These are phyloP conservation scores for Fusarium transvaalense DNA, from an alignment of 2,329 filamentous ascomycete species.

Conservation along the genomic window DNA sequence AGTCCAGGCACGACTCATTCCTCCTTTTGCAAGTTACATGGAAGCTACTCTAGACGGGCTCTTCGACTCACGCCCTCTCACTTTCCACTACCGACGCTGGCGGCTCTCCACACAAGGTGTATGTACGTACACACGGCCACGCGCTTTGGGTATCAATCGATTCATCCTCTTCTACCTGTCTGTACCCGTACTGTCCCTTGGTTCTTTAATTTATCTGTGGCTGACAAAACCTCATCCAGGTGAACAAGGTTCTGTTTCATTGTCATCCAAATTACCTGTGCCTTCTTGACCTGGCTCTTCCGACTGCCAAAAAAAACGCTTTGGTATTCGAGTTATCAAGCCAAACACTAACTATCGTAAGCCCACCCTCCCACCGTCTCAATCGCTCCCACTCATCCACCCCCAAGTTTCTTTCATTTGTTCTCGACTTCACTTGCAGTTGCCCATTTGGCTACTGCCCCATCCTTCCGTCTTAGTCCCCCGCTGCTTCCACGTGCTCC, in stretches of 20 bases:
- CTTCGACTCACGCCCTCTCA: slow-evolving; percentile 15
- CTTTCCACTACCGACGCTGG: slow-evolving; percentile 36
- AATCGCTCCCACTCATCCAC: slow-evolving; percentile 31
- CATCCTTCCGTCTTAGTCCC: slow-evolving; percentile 30
- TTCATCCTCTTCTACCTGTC: slow-evolving; percentile 13
- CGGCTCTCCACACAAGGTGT: slow-evolving; percentile 28
- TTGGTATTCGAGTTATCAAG: slow-evolving; percentile 21
- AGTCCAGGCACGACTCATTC: slow-evolving; percentile 32
- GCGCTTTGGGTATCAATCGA: slow-evolving; percentile 26
- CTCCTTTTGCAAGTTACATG: slow-evolving; percentile 31
- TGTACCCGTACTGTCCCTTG: slow-evolving; percentile 4
- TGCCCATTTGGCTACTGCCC: slow-evolving; percentile 24
- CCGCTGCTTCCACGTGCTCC: slow-evolving; percentile 44
- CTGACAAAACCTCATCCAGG: slow-evolving; percentile 18
- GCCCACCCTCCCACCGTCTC: slow-evolving; percentile 29
- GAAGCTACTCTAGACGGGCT: slow-evolving; percentile 26
- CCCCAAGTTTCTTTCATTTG: slow-evolving; percentile 24
- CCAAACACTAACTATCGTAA: slow-evolving; percentile 24
- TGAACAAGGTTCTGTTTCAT: slow-evolving; percentile 7
- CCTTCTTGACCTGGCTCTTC: slow-evolving; percentile 7
- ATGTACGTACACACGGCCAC: slow-evolving; percentile 9
- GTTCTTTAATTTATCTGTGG: slow-evolving; percentile 14
- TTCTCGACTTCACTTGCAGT: slow-evolving; percentile 37
- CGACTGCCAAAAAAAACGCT: slow-evolving; percentile 23
- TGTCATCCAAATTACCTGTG: slow-evolving; percentile 6